phyloP scores from a whole-genome alignment of 2,329 filamentous ascomycete species.

The Lasiodiplodia sp. region DNA sequence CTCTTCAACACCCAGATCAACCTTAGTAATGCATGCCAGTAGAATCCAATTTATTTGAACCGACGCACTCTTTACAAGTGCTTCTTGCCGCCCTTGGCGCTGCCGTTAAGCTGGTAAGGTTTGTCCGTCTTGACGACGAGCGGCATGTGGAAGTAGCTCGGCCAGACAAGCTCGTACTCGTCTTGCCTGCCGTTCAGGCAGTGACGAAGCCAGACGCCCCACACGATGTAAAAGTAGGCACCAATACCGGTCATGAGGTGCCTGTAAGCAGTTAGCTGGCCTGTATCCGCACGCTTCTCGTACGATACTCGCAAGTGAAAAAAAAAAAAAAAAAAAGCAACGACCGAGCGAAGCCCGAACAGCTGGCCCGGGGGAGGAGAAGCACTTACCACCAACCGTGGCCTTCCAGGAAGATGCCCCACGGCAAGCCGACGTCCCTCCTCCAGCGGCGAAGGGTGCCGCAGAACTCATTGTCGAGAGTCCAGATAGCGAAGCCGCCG shows the following conservation, averaged over 20 bases:
- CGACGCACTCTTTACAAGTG: background rate
- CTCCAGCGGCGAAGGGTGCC: constrained; percentile 69
- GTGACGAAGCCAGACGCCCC: constrained; percentile 82
- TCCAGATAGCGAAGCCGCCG: constrained; percentile 79
- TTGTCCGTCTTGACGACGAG: constrained; percentile 53
- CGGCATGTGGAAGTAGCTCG: constrained; percentile 63
- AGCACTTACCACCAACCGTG: constrained; percentile 73
- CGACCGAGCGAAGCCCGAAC: background rate
- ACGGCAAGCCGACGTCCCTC: constrained; percentile 74
- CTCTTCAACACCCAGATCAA: background rate
- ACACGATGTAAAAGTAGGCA: constrained; percentile 84
- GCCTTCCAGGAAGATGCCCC: constrained; percentile 77
- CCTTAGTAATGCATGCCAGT: constrained; percentile 3
- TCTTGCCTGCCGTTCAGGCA: constrained; percentile 77
- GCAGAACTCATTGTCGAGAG: constrained; percentile 80
- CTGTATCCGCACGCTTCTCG: background rate
- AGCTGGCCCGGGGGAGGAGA: background rate
- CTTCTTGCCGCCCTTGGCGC: constrained; percentile 19
- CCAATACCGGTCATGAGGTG: constrained; percentile 83
- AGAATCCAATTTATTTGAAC: background rate
- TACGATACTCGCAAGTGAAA: background rate
- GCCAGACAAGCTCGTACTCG: constrained; percentile 76
- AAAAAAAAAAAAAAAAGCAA: background rate
- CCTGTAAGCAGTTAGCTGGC: constrained; percentile 50
- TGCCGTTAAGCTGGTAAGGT: constrained; percentile 10